Base-by-base conservation (phyloP, 139 green algal genomes). In the Chlorella sp. region DNA sequence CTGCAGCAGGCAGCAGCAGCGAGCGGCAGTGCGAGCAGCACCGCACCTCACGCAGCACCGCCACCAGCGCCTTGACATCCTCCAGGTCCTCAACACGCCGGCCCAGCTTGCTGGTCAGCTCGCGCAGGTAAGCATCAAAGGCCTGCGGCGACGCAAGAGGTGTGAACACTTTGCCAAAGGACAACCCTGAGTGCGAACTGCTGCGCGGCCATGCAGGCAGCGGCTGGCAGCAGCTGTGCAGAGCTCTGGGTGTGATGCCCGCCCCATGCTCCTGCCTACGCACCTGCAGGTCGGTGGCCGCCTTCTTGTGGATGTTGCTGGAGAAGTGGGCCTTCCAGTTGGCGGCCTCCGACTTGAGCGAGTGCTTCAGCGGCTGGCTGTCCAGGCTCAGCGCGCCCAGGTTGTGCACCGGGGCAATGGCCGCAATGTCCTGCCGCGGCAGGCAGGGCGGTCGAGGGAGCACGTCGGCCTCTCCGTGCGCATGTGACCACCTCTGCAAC, bases 301-400 rank as follows among this genome's bases (percentile, higher is more conserved):
- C 93, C 89, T 97, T 91, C 84, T 92, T 90, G 91, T 99, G 96
- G 90, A 99, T 89, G 90, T 98, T 98, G 75, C 95, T 92, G 21
- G 96, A 94, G 88, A 98, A 99, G 88, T 96, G 93, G 25, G 93
- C 91, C 93, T 99, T 99, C 96, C 96, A 99, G 47, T 88, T 91
- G 18, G 92, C 93, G 0, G 96, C 95, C 90, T 98, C 96, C 20
- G 86, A 82, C 87, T 95, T 95, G 28, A 98, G 88, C 3, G 88
- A 93, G 80, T 91, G 91, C 89, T 98, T 98, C 32, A 99, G 91
- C 5, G 96, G 95, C 86, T 93, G 82, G 0, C 94, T 97, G 86
- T 97, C 95, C 28, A 98, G 86, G 7, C 87, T 93, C 34, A 99
- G 86, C 7, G 93, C 91, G 47, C 96, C 96, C 51, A 98, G 96